These are phyloP conservation scores for Nicotiana otophora DNA, from an alignment of 257 asterid genomes.

Conservation along the genomic window DNA sequence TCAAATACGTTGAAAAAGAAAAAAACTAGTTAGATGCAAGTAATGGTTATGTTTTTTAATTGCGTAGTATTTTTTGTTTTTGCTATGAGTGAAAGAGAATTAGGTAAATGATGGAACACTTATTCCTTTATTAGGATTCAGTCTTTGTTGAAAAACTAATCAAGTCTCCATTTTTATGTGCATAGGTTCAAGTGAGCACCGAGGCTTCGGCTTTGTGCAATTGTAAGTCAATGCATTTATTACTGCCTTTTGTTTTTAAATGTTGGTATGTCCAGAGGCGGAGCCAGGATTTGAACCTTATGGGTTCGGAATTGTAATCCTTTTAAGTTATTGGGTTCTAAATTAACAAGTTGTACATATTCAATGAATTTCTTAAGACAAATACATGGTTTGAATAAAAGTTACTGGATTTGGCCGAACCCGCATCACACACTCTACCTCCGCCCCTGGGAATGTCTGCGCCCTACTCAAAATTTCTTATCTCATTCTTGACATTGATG, in stretches of 20 bases:
- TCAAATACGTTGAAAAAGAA: neutral
- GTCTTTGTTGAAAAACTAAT: neutral
- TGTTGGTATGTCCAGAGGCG: neutral
- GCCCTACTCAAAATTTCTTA: neutral
- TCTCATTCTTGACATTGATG: neutral
- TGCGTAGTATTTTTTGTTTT: neutral
- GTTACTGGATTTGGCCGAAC: too few relatives aligned
- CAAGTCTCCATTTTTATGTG: neutral
- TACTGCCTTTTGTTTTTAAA: neutral
- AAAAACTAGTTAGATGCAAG: neutral
- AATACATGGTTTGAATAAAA: too few relatives aligned
- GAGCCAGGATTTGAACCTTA: too few relatives aligned
- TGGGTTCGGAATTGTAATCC: too few relatives aligned
- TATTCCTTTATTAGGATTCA: neutral
- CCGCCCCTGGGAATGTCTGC: neutral
- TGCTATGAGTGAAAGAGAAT: neutral
- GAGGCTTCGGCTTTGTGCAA: constrained; percentile 92
- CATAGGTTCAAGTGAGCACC: constrained; percentile 75
- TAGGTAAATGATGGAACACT: neutral
- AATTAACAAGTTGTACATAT: too few relatives aligned
- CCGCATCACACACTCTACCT: too few relatives aligned
- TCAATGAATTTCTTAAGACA: too few relatives aligned
- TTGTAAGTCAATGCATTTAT: constrained; percentile 47
- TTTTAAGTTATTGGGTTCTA: too few relatives aligned
- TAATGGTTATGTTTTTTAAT: neutral